These are phyloP conservation scores for Tricholoma sp. DNA, from an alignment of 768 basidiomycete genomes.

Conservation along the genomic window DNA sequence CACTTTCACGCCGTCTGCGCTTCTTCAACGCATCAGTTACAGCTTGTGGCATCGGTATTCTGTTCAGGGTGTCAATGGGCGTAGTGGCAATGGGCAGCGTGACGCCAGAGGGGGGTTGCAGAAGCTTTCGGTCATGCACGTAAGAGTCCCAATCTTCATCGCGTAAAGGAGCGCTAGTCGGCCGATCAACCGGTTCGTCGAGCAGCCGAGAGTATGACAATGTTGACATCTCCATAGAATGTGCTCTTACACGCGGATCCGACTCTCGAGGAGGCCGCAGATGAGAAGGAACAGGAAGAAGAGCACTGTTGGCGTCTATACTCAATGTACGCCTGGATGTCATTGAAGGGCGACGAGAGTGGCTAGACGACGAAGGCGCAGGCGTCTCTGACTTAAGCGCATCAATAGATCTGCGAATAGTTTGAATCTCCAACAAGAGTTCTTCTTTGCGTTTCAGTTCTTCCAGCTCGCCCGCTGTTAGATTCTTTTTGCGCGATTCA, in stretches of 20 bases:
- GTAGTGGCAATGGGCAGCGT: constrained; percentile 74
- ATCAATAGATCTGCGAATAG: constrained; percentile 75
- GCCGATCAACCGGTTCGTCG: constrained; percentile 56
- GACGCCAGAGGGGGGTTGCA: constrained; percentile 79
- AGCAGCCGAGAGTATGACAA: constrained; percentile 37
- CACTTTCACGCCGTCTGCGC: constrained; percentile 69
- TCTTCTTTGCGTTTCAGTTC: constrained; percentile 66
- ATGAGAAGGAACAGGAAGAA: constrained; percentile 46
- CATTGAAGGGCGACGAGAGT: constrained; percentile 62
- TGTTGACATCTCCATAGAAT: constrained; percentile 65
- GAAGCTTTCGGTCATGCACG: constrained; percentile 75
- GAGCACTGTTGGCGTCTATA: constrained; percentile 53
- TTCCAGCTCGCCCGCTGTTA: constrained; percentile 42
- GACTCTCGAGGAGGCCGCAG: constrained; percentile 64
- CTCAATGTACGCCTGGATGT: constrained; percentile 66
- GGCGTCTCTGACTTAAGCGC: constrained; percentile 68
- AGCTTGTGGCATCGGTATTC: constrained; percentile 59
- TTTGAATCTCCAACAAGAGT: constrained; percentile 72
- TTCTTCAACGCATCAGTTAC: constrained; percentile 70
- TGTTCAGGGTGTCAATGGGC: constrained; percentile 33
- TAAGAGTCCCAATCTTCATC: constrained; percentile 87
- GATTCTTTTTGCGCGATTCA: constrained; percentile 28
- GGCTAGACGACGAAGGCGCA: constrained; percentile 52
- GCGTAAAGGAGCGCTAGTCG: constrained; percentile 68
- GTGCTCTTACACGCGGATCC: constrained; percentile 64